These are phyloP conservation scores for Sporothrix protearum DNA, from an alignment of 2,329 filamentous ascomycete genomes.

Conservation along the genomic window DNA sequence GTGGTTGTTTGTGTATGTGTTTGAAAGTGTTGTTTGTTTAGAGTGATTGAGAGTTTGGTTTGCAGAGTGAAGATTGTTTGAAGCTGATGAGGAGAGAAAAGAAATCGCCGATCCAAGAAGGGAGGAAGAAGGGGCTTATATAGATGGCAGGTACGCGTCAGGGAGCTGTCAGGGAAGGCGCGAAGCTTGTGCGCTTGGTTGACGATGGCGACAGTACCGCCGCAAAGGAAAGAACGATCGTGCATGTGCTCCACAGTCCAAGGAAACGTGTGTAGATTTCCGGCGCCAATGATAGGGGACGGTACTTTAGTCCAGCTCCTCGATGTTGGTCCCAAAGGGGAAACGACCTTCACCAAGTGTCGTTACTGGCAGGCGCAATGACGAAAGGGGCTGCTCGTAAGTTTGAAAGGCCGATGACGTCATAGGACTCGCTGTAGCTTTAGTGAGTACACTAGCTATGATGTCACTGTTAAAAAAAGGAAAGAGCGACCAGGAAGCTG, in stretches of 20 bases:
- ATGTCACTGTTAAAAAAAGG: background rate
- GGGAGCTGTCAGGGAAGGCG: background rate
- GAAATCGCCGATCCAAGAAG: background rate
- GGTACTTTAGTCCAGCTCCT: conserved; percentile 6
- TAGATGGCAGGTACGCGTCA: background rate
- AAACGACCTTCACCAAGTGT: background rate
- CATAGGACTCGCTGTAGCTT: background rate
- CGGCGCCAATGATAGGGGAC: background rate
- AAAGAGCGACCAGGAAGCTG: background rate
- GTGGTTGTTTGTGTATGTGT: too few species aligned
- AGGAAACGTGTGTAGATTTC: background rate
- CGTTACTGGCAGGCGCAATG: background rate
- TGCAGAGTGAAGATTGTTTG: background rate
- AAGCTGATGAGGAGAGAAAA: background rate
- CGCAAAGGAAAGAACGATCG: background rate
- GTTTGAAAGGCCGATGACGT: background rate
- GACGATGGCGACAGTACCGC: background rate
- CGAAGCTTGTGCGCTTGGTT: background rate
- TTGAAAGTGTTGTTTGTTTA: background rate
- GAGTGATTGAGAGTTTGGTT: too few species aligned
- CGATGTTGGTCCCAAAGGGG: conserved; percentile 1
- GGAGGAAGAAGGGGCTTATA: background rate
- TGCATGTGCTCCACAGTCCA: background rate
- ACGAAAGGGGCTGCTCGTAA: background rate
- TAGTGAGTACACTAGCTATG: background rate